A percentile compares a stretch with the other conserved stretches of the same genome.
These are phyloP conservation scores for Aspergillus felis DNA, from an alignment of 2,329 filamentous ascomycete species.

Conservation along the genomic window DNA sequence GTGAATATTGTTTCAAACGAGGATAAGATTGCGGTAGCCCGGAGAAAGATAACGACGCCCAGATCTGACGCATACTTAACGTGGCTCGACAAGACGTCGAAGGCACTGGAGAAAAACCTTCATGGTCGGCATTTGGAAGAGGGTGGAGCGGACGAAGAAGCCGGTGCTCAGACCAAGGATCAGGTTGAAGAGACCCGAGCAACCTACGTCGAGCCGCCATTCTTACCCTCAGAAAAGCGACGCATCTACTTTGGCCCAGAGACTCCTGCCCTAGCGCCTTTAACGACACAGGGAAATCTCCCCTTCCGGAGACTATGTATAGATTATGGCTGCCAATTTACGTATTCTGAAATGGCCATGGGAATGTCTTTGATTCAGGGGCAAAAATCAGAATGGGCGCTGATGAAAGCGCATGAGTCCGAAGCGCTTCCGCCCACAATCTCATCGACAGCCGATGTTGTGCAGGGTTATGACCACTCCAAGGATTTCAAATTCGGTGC, in stretches of 20 bases:
- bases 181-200: conserved; percentile 68
- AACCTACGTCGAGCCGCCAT: conserved; percentile 76
- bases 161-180: conserved; percentile 37
- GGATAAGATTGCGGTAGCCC: conserved; percentile 70
- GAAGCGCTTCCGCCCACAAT: conserved; percentile 72
- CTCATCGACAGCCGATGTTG: conserved; percentile 50
- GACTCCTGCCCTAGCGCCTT: conserved; percentile 86
- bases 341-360: conserved; percentile 98
- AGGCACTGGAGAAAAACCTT: conserved; percentile 46
- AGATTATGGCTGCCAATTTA: conserved; percentile 83
- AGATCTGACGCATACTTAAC: conserved; percentile 71
- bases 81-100: conserved; percentile 69
- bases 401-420: conserved; percentile 86
- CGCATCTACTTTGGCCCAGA: conserved; percentile 90
- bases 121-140: conserved; percentile 43
- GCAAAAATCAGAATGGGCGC: conserved; percentile 86
- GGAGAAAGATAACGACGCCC: conserved; percentile 65
- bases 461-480: conserved; percentile 74
- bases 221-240: conserved; percentile 89
- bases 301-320: conserved; percentile 89
- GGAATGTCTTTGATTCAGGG: conserved; percentile 85
- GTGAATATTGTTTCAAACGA: conserved; percentile 69
- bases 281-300: conserved; percentile 95
- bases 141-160: conserved; percentile 24
- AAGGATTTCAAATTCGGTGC: conserved; percentile 85